Base-by-base conservation (phyloP, 169 alveolate genomes). In the Babesia divergens region DNA sequence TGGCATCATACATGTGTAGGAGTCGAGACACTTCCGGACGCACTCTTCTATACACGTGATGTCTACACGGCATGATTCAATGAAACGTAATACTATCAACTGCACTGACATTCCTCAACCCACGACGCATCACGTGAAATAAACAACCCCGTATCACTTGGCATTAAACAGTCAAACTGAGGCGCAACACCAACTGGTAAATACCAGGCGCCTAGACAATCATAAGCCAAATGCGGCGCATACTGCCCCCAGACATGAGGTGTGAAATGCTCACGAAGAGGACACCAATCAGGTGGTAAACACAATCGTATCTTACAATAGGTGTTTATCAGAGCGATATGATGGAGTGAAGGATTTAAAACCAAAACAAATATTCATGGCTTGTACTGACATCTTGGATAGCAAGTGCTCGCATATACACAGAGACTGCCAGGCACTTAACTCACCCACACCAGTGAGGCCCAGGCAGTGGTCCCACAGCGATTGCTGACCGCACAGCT, bases 1-100 rank as follows among this genome's bases (percentile, higher is more conserved):
- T 80, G 88, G 88, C 47, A 80, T 67, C 88, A 80, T 80, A 51
- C 84, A 80, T 67, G 68, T 50, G 88, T 80, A 80, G 84, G 64
- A 40, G 71, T 80, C 88, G 62, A 80, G 62, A 31, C 84, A 80
- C 70, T 65, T 80, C 83, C 84, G 62, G 64, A 70, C 51, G 77
- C 51, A 70, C 32, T 80, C 88, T 37, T 80, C 88, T 24, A 80
- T 29, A 29, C 64, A 55, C 28, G 74, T 34, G 43, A 72, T 20
- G 31, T 80, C 88, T 80, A 49, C 52, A 62, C 24, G 52, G 49
- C 42, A 66, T 28, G 67, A 66, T 38, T 9, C 35, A 38, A 22
- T 38, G 70, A 1, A 62, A 62, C 31, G 47, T 6, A n/a, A 44
- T 0, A 1, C 3, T 44, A 49, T n/a, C 68, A 56, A 43, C 68